Evolutionary conservation across 768 basidiomycete species (phyloP), one percentile per base, ranked within the genome.

Genomic region (Phanerochaete carnosa): DNA sequence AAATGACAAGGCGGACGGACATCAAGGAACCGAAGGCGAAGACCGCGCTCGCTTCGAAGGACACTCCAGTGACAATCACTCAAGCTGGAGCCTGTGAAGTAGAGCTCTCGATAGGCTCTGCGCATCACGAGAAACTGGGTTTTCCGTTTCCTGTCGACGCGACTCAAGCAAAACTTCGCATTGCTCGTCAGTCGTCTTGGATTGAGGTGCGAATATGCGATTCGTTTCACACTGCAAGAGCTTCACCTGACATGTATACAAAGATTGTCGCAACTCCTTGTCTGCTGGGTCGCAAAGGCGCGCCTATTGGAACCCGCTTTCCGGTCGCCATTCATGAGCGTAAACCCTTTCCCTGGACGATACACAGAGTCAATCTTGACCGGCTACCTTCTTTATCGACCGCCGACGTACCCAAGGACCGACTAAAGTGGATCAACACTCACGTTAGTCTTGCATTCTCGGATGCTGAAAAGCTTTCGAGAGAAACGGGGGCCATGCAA

Each of bases 151-250:
- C 47, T 8, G 28, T 58, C 13, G 45, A 47, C 25, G 45, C 29
- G 15, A n/a, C 5, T 2, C 25, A 50, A 32, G 23, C 45, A 12
- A 58, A 50, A 25, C 28, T 58, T 3, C 45, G 57, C 3, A 28
- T 58, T 2, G 57, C 57, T 15, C 45, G 57, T 26, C 45, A 58
- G 46, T 58, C 57, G 16, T 26, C 32, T 2, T 58, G 57, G 57
- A 29, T 58, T 16, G 57, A 58, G 46, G 57, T 58, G 19, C 39
- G 19, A 11, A 4, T 19, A n/a, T 7, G 4, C 39, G 26, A 15
- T 25, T 46, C 29, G 7, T 57, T 43, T 19, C 19, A 19, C 4
- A 43, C n/a, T n/a, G n/a, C n/a, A n/a, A n/a, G n/a, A n/a, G n/a
- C n/a, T n/a, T n/a, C n/a, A n/a, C n/a, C n/a, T 23, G 23, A 5